Conservation (phyloP, 106 monocot species). For the Triglochin maritima region DNA sequence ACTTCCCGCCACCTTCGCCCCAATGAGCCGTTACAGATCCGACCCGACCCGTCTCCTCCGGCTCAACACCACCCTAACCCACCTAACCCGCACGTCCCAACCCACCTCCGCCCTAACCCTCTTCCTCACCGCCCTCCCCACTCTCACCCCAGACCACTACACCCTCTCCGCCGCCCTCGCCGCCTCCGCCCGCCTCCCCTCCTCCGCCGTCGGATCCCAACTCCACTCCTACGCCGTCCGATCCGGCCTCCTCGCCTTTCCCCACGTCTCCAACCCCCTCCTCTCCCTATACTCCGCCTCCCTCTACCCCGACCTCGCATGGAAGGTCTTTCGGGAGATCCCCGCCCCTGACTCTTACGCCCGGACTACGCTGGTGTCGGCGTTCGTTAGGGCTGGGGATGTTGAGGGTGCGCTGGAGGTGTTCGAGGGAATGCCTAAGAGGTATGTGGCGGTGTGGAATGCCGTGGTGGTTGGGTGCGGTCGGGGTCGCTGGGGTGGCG, state of each 20-base stretch:
- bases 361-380: constrained; percentile 26
- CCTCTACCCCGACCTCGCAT: constrained; percentile 5
- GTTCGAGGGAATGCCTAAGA: constrained; percentile 24
- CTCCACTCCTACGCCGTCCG: constrained; percentile 27
- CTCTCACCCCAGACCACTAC: constrained; percentile 18
- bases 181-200: constrained; percentile 9
- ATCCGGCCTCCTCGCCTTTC: constrained; percentile 12
- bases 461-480: constrained; percentile 18
- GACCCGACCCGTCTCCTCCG: background rate
- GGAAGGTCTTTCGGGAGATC: constrained; percentile 14
- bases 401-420: constrained; percentile 16
- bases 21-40: background rate
- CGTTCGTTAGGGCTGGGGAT: constrained; percentile 13
- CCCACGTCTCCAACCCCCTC: constrained; percentile 32
- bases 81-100: background rate
- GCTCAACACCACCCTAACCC: background rate
- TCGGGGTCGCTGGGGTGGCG: constrained; percentile 1
- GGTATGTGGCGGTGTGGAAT: constrained; percentile 19
- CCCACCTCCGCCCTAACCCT: constrained; percentile 1
- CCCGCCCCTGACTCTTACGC: constrained; percentile 20
- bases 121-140: background rate
- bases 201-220: background rate
- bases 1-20: background rate
- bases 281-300: constrained; percentile 36
- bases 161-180: constrained; percentile 15